Evolutionary conservation across 441 rosid species (phyloP).

Genomic region (Bocquillonia castaneifolia): DNA sequence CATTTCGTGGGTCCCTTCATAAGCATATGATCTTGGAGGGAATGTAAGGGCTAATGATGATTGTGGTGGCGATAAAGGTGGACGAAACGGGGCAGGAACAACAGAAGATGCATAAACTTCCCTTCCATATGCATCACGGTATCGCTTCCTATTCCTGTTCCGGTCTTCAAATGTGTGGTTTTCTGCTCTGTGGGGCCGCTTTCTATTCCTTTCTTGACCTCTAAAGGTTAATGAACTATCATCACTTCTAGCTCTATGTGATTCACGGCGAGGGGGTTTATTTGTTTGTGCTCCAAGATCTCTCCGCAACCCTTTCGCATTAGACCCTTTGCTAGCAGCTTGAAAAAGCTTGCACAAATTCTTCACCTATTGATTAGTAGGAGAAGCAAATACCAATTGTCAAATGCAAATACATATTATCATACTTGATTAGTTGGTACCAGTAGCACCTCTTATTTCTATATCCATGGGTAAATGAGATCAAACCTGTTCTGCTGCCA

Average conservation of each 20-base stretch:
- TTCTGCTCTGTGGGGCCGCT: slow-evolving; percentile 1
- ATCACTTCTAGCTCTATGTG: not conserved
- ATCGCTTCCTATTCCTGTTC: slow-evolving; percentile 5
- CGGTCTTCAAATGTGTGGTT: not conserved
- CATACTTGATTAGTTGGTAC: not conserved
- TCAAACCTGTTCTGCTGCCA: slow-evolving; percentile 26
- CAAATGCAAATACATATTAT: not conserved
- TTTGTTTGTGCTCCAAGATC: not conserved
- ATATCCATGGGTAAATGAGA: not conserved
- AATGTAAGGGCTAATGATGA: slow-evolving; percentile 5
- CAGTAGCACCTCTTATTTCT: not conserved
- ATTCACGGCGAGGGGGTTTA: not conserved
- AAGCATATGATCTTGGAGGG: slow-evolving; percentile 10
- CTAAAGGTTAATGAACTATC: not conserved
- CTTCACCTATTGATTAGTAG: slow-evolving; percentile 24
- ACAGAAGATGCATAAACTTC: slow-evolving; percentile 5
- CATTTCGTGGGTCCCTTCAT: slow-evolving; percentile 8
- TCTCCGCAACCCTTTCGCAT: not conserved
- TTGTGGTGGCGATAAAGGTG: not conserved
- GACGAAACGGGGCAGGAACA: not conserved
- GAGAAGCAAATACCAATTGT: slow-evolving; percentile 6
- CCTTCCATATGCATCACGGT: slow-evolving; percentile 10
- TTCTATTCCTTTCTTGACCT: not conserved
- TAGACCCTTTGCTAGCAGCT: slow-evolving; percentile 14
- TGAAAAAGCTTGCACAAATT: slow-evolving; percentile 28